phyloP scores from a whole-genome alignment of 345 rosid genomes.

The Physaria fendleri region DNA sequence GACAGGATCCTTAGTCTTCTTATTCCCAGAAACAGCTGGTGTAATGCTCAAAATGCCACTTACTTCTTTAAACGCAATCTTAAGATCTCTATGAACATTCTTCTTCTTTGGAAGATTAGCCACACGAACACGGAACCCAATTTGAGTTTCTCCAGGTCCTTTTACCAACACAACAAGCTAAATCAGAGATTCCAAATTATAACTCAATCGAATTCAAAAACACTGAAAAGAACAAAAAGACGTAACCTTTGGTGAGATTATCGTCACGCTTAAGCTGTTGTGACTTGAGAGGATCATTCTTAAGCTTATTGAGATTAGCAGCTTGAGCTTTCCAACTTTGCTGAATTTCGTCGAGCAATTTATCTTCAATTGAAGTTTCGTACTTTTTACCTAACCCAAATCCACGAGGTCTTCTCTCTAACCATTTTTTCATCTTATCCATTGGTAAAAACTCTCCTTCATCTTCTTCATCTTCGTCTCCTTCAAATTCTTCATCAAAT shows the following conservation, averaged over 20 bases:
- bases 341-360: conserved; percentile 67
- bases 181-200: conserved; percentile 15
- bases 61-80: conserved; percentile 56
- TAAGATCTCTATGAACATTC: conserved; percentile 78
- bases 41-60: conserved; percentile 49
- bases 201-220: not conserved
- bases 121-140: conserved; percentile 52
- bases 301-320: conserved; percentile 57
- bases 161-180: conserved; percentile 18
- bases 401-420: conserved; percentile 63
- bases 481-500: conserved; percentile 27
- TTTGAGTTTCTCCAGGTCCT: conserved; percentile 38
- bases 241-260: conserved; percentile 17
- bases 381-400: conserved; percentile 73
- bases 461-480: conserved; percentile 29
- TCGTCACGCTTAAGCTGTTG: conserved; percentile 21
- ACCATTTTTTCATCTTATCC: conserved; percentile 62
- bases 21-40: conserved; percentile 77
- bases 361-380: conserved; percentile 65
- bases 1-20: conserved; percentile 81
- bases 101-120: conserved; percentile 83
- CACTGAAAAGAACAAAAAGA: not conserved
- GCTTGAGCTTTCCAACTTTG: conserved; percentile 64
- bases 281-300: conserved; percentile 39
- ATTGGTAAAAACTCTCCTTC: conserved; percentile 42